These are phyloP conservation scores for Yarrowia yakushimensis DNA, from an alignment of 805 yeast species.

Conservation along the genomic window DNA sequence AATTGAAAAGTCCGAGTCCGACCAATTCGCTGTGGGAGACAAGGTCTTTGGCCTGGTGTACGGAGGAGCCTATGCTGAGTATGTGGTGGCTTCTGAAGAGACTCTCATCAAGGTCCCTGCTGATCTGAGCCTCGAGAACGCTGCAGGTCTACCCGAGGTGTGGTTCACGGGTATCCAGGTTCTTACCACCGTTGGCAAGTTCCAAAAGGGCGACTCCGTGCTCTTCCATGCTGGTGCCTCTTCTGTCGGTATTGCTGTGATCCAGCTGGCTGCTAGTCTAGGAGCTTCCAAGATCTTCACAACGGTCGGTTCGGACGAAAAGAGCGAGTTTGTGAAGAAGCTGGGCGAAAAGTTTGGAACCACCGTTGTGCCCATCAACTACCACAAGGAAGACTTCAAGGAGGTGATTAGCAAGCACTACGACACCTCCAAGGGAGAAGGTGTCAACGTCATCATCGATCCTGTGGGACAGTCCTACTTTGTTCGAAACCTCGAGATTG, in stretches of 20 bases:
- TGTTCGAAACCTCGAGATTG: conserved; percentile 30
- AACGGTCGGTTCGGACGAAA: conserved; percentile 36
- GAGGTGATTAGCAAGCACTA: conserved; percentile 31
- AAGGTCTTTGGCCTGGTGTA: conserved; percentile 39
- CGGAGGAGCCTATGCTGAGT: conserved; percentile 43
- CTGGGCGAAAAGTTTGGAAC: conserved; percentile 32
- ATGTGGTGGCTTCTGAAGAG: conserved; percentile 34
- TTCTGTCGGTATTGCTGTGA: conserved; percentile 38
- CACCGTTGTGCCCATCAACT: conserved; percentile 35
- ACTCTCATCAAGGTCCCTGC: conserved; percentile 34
- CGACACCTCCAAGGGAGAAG: conserved; percentile 28
- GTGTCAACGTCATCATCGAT: conserved; percentile 37
- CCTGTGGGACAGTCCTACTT: conserved; percentile 36
- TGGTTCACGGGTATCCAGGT: conserved; percentile 42
- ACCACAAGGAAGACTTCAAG: conserved; percentile 31
- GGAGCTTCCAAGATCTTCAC: conserved; percentile 40
- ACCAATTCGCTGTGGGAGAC: conserved; percentile 36
- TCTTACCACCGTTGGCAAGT: conserved; percentile 34
- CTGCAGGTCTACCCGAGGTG: conserved; percentile 39
- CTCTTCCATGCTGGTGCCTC: conserved; percentile 40
- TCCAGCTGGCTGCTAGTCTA: conserved; percentile 40
- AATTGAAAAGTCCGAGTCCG: conserved; percentile 29
- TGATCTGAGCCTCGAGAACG: conserved; percentile 31
- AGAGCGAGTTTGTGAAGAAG: conserved; percentile 30
- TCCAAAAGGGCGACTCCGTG: conserved; percentile 35